Conservation (phyloP, 1,139 yeast genomes). For the Lodderomyces metapsilosis region DNA sequence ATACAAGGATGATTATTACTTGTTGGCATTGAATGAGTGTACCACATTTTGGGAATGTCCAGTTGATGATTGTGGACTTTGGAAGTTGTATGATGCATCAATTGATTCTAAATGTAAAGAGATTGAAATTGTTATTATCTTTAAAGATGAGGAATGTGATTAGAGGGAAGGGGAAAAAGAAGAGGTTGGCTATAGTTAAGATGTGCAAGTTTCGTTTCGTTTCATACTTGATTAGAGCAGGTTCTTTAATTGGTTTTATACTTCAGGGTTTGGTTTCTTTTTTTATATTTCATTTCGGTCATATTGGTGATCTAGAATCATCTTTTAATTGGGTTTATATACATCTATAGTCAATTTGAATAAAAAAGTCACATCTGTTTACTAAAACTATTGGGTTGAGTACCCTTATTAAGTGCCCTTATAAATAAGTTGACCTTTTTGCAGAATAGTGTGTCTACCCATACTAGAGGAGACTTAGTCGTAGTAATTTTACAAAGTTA, state of each 20-base stretch:
- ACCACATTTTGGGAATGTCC: constrained; percentile 12
- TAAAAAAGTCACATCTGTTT: neutral
- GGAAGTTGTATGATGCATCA: constrained; percentile 9
- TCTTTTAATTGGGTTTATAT: neutral
- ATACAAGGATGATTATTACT: constrained; percentile 20
- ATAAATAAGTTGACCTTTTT: too few relatives aligned
- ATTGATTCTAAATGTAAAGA: constrained; percentile 5
- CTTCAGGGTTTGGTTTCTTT: neutral
- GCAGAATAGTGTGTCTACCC: too few relatives aligned
- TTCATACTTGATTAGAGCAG: too few relatives aligned
- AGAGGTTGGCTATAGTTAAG: constrained; percentile 1
- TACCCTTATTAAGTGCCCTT: too few relatives aligned
- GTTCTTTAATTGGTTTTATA: neutral
- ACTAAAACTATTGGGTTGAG: too few relatives aligned
- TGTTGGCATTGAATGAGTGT: constrained; percentile 11
- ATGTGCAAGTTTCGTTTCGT: neutral
- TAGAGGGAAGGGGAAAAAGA: too few relatives aligned
- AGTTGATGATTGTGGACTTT: constrained; percentile 8
- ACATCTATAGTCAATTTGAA: neutral
- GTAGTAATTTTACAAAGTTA: too few relatives aligned
- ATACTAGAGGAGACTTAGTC: too few relatives aligned
- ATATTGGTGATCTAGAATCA: neutral
- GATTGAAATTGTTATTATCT: constrained; percentile 8
- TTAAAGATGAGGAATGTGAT: neutral
- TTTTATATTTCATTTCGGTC: neutral